Evolutionary conservation across 2,329 filamentous ascomycete genomes (phyloP).

Genomic region (Aspergillus candidus): DNA sequence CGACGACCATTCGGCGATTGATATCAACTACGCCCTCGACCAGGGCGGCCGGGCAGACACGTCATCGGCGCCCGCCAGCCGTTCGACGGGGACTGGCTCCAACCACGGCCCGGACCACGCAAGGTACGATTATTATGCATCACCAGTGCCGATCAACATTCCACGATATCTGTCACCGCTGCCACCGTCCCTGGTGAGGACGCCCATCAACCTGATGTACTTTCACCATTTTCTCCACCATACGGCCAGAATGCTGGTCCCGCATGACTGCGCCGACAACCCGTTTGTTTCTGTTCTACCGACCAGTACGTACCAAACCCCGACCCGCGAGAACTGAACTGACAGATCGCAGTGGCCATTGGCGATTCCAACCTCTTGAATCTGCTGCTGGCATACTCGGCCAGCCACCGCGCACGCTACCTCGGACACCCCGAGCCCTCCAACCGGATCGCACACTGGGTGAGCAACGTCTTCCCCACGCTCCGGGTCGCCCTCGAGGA

Average conservation of each 20-base stretch:
- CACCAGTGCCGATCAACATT: constrained; percentile 60
- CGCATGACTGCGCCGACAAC: constrained; percentile 57
- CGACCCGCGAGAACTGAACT: constrained; percentile 8
- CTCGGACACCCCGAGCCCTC: constrained; percentile 67
- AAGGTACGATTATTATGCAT: constrained; percentile 62
- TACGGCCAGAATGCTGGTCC: constrained; percentile 62
- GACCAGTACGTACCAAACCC: constrained; percentile 46
- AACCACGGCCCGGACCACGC: constrained; percentile 44
- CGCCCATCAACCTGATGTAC: constrained; percentile 74
- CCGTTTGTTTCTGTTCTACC: constrained; percentile 57
- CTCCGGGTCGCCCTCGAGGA: constrained; percentile 62
- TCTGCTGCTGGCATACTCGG: constrained; percentile 72
- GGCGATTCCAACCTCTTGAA: constrained; percentile 59
- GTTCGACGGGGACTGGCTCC: background rate
- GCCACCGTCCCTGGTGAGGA: constrained; percentile 55
- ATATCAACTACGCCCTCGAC: constrained; percentile 39
- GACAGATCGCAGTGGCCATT: constrained; percentile 45
- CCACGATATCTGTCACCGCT: constrained; percentile 52
- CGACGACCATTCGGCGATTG: constrained; percentile 63
- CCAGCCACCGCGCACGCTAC: constrained; percentile 72
- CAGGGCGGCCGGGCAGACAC: constrained; percentile 15
- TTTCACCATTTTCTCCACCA: constrained; percentile 73
- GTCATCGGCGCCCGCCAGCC: too few species aligned
- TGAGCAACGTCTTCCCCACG: constrained; percentile 62
- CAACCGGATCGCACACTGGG: constrained; percentile 73